phyloP scores from a whole-genome alignment of 495 filamentous ascomycete species.

The Delitschia confertaspora region DNA sequence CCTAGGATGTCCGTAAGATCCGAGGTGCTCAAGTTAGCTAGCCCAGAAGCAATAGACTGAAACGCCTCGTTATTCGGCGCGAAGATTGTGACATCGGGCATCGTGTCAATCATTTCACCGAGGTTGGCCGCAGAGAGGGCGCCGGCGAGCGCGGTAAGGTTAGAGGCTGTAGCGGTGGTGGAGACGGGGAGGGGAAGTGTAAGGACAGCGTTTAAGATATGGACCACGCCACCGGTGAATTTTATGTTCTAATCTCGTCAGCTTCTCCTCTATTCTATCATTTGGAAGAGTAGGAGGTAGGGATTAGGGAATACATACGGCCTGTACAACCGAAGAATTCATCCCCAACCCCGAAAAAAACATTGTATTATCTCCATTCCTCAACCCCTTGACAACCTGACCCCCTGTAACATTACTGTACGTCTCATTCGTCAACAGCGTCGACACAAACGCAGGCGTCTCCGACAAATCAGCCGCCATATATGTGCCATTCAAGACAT shows the following conservation, averaged over 20 bases:
- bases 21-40: constrained; percentile 39
- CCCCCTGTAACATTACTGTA: constrained; percentile 45
- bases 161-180: constrained; percentile 41
- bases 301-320: constrained; percentile 26
- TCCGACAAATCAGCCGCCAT: constrained; percentile 34
- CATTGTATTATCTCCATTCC: constrained; percentile 26
- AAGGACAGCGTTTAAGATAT: constrained; percentile 55
- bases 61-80: constrained; percentile 54
- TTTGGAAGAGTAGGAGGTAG: background rate
- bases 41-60: constrained; percentile 46
- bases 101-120: constrained; percentile 35
- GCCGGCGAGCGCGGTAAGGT: constrained; percentile 50
- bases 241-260: constrained; percentile 39
- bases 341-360: constrained; percentile 35
- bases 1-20: constrained; percentile 43
- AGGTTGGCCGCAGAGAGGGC: constrained; percentile 44
- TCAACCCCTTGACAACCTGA: constrained; percentile 39
- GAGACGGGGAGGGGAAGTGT: constrained; percentile 46
- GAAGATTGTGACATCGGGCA: constrained; percentile 54
- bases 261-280: no score
- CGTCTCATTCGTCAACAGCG: constrained; percentile 41
- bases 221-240: constrained; percentile 56
- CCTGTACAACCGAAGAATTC: constrained; percentile 29
- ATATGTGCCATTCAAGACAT: constrained; percentile 53
- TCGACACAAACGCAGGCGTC: constrained; percentile 46